Evolutionary conservation across 495 filamentous ascomycete genomes (phyloP), one percentile per base, ranked within the genome.

Genomic region (Aspergillus carlsbadensis): DNA sequence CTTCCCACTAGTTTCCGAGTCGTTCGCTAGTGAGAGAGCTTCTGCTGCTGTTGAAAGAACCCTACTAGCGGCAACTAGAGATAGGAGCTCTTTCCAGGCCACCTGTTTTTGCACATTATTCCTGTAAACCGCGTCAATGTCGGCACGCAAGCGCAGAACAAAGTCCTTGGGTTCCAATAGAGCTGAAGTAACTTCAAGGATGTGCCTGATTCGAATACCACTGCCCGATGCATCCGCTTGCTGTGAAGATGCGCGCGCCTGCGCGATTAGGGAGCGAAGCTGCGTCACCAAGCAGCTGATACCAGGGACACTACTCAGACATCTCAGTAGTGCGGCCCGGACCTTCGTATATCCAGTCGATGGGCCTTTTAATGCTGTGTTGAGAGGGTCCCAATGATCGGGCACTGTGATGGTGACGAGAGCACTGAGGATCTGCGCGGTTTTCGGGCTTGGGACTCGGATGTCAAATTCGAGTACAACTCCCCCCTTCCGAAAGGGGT

Each of bases 1-100:
- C 34, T 48, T 68, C 39, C 54, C 65, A 53, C 51, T 20, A 43
- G 64, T 29, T 40, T 67, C 56, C 22, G 64, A 57, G 2, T 70
- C 56, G 57, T 74, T 72, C 39, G 76, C 57, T 41, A 86, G 63
- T 41, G 82, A 77, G 21, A 86, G 79, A n/a, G 88, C 90, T 70
- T 97, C 89, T 11, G 91, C 91, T 34, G 84, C 79, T 44, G 83
- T 66, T 0, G 88, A 86, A 13, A 95, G 62, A 18, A 97, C 70
- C 60, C 82, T 88, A 22, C 92, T 87, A 40, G 85, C 82, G 11
- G 84, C 87, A 43, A 92, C 70, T 31, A 92, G 79, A 18, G 65
- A 82, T 34, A 82, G 65, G 53, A 84, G 71, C 59, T 91, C 88
- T 64, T 81, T 84, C 89, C 88, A 91, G 10, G 83, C 65, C 26